Evolutionary conservation across 768 basidiomycete genomes (phyloP).

Genomic region (Leccinum arenicola): DNA sequence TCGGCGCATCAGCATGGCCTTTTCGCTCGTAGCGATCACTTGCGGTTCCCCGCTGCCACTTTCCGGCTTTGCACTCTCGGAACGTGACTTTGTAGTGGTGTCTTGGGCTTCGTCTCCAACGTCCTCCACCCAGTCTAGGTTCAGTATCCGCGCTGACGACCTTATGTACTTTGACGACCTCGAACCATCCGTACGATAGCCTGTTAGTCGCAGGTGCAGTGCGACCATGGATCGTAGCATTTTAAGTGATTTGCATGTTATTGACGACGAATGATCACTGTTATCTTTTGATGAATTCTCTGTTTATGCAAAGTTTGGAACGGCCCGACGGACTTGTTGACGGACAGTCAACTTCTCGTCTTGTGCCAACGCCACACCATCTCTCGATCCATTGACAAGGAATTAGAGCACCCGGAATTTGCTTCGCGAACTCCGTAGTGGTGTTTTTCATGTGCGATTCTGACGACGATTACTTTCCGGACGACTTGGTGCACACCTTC

Average conservation of each 20-base stretch:
- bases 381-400: slow-evolving; percentile 1
- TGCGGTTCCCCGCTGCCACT: slow-evolving; percentile 21
- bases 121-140: slow-evolving; percentile 13
- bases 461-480: slow-evolving; percentile 66
- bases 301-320: background rate
- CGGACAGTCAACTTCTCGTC: background rate
- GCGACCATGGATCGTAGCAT: slow-evolving; percentile 8
- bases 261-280: slow-evolving; percentile 1
- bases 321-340: background rate
- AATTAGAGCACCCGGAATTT: background rate
- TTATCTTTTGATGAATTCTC: background rate
- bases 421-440: background rate
- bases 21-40: slow-evolving; percentile 22
- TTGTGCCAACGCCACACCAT: background rate
- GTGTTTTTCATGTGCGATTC: slow-evolving; percentile 50
- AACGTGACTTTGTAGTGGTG: slow-evolving; percentile 11
- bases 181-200: slow-evolving; percentile 6
- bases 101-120: slow-evolving; percentile 12
- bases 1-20: slow-evolving; percentile 19
- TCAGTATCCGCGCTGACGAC: slow-evolving; percentile 21
- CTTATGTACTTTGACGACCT: slow-evolving; percentile 28
- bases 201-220: slow-evolving; percentile 9
- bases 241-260: slow-evolving; percentile 7
- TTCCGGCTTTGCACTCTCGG: slow-evolving; percentile 19
- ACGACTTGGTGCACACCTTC: slow-evolving; percentile 50